Base-by-base conservation (phyloP, 176 grass and related monocot genomes). In the Eleusine indica region DNA sequence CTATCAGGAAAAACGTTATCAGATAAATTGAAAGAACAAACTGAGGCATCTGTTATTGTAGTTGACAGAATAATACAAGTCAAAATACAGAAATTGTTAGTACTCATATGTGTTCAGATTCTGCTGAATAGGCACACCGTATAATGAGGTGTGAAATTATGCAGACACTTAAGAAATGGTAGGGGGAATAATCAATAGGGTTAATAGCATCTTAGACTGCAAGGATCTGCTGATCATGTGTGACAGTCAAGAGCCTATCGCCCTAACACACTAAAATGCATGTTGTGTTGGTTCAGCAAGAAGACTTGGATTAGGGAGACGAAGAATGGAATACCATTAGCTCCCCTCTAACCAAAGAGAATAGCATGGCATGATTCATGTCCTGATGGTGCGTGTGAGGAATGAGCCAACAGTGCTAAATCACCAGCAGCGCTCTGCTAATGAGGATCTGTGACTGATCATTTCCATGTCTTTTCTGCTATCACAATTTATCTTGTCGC, bases 1-100 rank as follows among this genome's bases (percentile, higher is more conserved):
- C 1, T n/a, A 76, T 39, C 13, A 16, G 18, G 65, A 80, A 81
- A 87, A 28, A 35, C 29, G 30, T 76, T 58, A 81, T 83, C 67
- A 88, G 29, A 19, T 4, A 18, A 51, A 49, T 67, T n/a, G 35
- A 9, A 7, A 40, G 52, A 11, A 21, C 19, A 9, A 51, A 52
- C 13, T 62, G 51, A 62, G 47, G 6, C 6, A 82, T 70, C 37
- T 19, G 54, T 38, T 58, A 60, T 29, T 58, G 68, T 1, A 17
- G 35, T 40, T 53, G 30, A 29, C 13, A 0, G 13, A 52, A 52
- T 1, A 79, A 49, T 79, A 66, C 30, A 80, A 10, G 65, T 54
- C 4, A 52, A 35, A 80, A 39, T 68, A 17, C 1, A 41, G 78
- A 80, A 68, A 69, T 4, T 40, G 47, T 2, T 49, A 49, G 47